Evolutionary conservation across 1,139 yeast species (phyloP).

Genomic region (Yamadazyma aaseri): DNA sequence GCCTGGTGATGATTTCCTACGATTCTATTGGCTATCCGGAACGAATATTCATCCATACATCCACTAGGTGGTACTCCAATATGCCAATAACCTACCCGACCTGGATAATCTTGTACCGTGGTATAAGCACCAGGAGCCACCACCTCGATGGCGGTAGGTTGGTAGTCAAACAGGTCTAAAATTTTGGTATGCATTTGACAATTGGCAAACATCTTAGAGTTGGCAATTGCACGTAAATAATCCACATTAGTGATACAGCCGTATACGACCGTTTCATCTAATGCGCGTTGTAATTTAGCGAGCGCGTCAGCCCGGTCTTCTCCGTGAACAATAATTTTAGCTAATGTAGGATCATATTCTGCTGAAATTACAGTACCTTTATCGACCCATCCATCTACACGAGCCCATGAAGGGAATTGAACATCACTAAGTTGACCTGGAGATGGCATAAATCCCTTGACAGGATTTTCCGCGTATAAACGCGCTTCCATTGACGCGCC

Average conservation of each 20-base stretch:
- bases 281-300: conserved; percentile 69
- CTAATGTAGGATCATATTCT: conserved; percentile 94
- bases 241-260: conserved; percentile 92
- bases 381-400: conserved; percentile 91
- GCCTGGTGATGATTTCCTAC: conserved; percentile 82
- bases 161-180: conserved; percentile 76
- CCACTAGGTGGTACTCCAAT: conserved; percentile 98
- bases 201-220: conserved; percentile 77
- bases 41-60: conserved; percentile 93
- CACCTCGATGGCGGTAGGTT: conserved; percentile 82
- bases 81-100: conserved; percentile 84
- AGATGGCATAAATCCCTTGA: conserved; percentile 89
- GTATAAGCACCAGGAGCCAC: conserved; percentile 90
- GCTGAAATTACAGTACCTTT: conserved; percentile 90
- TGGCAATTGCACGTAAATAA: conserved; percentile 81
- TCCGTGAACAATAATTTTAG: conserved; percentile 94
- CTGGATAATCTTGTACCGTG: conserved; percentile 95
- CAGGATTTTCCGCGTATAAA: conserved; percentile 94
- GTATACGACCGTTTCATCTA: conserved; percentile 79
- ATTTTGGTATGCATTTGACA: conserved; percentile 87
- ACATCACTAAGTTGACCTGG: conserved; percentile 93
- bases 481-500: conserved; percentile 98
- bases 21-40: conserved; percentile 82
- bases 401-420: conserved; percentile 81
- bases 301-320: conserved; percentile 83